These are phyloP conservation scores for Amanita rimosa DNA, from an alignment of 768 basidiomycete species.

Conservation along the genomic window DNA sequence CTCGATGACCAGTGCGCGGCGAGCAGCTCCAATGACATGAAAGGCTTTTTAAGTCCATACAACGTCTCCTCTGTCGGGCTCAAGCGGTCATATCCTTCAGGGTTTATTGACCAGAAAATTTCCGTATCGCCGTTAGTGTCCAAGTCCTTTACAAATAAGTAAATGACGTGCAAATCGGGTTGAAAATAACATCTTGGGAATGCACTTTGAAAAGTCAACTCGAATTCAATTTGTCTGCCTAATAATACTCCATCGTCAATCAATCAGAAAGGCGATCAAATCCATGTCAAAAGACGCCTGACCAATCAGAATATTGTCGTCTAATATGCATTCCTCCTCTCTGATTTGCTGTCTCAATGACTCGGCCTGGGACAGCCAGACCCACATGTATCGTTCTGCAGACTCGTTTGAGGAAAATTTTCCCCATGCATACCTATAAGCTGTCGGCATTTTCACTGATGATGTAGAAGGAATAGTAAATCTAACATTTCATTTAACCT, in stretches of 20 bases:
- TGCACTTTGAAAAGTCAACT: not conserved
- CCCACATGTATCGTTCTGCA: not conserved
- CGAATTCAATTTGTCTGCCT: no score
- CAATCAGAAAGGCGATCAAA: no score
- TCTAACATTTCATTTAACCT: not conserved
- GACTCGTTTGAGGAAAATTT: not conserved
- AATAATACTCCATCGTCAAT: no score
- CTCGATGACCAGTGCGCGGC: slow-evolving; percentile 1
- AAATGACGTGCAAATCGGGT: not conserved
- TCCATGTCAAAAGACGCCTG: no score
- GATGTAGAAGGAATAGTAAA: no score
- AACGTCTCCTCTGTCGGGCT: not conserved
- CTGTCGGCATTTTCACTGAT: no score
- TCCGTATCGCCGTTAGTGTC: no score
- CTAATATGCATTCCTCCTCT: not conserved
- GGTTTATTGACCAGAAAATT: not conserved
- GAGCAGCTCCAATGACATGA: not conserved
- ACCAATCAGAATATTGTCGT: no score
- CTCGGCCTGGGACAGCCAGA: slow-evolving; percentile 1
- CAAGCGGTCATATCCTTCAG: not conserved
- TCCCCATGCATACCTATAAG: no score
- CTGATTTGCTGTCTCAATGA: not conserved
- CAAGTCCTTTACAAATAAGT: not conserved
- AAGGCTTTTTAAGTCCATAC: not conserved
- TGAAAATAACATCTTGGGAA: not conserved